Base-by-base conservation (phyloP, 78 protist species). In the Tieghemostelium lacteum region DNA sequence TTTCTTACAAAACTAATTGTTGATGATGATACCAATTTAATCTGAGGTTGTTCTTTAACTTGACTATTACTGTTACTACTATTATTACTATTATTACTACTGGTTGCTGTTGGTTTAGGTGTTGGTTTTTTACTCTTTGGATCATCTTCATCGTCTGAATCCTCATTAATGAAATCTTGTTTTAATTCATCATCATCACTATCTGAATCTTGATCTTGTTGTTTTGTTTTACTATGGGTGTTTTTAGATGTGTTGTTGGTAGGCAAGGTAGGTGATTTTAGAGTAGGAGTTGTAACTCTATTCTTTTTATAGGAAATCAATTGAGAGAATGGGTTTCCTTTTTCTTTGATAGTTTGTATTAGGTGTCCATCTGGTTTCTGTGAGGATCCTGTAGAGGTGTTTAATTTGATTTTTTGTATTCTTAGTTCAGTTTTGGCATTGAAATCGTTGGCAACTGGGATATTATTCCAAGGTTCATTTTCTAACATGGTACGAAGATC, bases 321-420 rank as follows among this genome's bases (percentile, higher is more conserved):
- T 36, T 83, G 71, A 16, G 91, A 83, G 78, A 83, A 83, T 69
- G 91, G 91, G 45, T 83, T 83, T 6, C 91, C 91, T 39, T 83
- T 66, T 49, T 67, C 78, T 66, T 70, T 45, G 39, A 83, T 83
- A 3, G 91, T 33, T 39, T 83, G 69, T 39, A 83, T 63, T 69
- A 83, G 33, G n/a, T 83, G 91, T 57, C 91, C 91, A 22, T 64
- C 2, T 31, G 34, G 31, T 55, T 26, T 55, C 33, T 55, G n/a
- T n/a, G n/a, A n/a, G n/a, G n/a, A n/a, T 14, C 52, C 52, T 54
- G n/a, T 45, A 4, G 5, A 6, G 22, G 49, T 31, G 17, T 57
- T 16, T 29, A 31, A 12, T n/a, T 70, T 52, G 19, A 28, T 22
- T 20, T 83, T 83, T 10, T 83, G 36, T 28, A 83, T 12, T 24